Evolutionary conservation across 768 basidiomycete genomes (phyloP).

Genomic region (Lactarius tabidus): DNA sequence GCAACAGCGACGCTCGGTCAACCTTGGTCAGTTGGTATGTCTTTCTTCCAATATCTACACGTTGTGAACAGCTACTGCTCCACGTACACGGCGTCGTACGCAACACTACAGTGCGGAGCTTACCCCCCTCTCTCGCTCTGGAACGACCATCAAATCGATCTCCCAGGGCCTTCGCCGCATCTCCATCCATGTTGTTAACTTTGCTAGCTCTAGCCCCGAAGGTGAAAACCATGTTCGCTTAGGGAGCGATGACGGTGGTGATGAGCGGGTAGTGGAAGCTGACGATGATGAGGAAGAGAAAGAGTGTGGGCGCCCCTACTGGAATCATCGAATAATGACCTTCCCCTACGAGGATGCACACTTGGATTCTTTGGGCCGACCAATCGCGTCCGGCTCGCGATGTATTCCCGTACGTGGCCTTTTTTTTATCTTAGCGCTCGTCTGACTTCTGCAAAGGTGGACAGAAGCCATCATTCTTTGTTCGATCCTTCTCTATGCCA

Average conservation of each 20-base stretch:
- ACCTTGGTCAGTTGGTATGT: too few relatives aligned
- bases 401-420: slow-evolving; percentile 62
- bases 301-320: slow-evolving; percentile 30
- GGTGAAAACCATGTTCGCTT: slow-evolving; percentile 57
- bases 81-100: slow-evolving; percentile 40
- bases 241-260: slow-evolving; percentile 35
- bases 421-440: background rate
- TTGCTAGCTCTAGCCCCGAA: slow-evolving; percentile 58
- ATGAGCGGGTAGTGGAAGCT: slow-evolving; percentile 26
- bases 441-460: slow-evolving; percentile 45
- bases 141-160: slow-evolving; percentile 53
- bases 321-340: slow-evolving; percentile 41
- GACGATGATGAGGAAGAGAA: slow-evolving; percentile 36
- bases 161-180: slow-evolving; percentile 56
- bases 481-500: slow-evolving; percentile 79
- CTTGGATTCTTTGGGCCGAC: slow-evolving; percentile 71
- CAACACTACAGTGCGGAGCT: slow-evolving; percentile 51
- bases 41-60: too few relatives aligned
- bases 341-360: slow-evolving; percentile 71
- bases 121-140: slow-evolving; percentile 59
- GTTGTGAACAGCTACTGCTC: too few relatives aligned
- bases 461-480: slow-evolving; percentile 84
- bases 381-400: slow-evolving; percentile 55
- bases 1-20: too few relatives aligned
- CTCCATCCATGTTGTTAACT: slow-evolving; percentile 77